Evolutionary conservation across 495 filamentous ascomycete genomes (phyloP).

Genomic region (Hypomontagnella submonticulosa): DNA sequence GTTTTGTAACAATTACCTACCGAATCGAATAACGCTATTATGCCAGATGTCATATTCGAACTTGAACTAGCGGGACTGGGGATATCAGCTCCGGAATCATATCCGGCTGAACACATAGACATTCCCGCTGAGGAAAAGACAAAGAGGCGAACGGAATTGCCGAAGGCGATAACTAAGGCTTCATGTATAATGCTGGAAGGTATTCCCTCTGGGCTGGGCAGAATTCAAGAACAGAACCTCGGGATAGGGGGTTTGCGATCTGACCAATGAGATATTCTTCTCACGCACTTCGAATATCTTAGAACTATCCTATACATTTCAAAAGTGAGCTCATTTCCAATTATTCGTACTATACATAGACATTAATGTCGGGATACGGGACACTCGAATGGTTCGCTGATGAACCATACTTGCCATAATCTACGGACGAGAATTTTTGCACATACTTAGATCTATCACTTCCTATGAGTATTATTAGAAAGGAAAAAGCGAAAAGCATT

Average conservation of each 20-base stretch:
- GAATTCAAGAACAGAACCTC: too few species aligned
- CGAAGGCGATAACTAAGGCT: slow-evolving; percentile 2
- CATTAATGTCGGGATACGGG: too few species aligned
- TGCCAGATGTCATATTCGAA: slow-evolving; percentile 1
- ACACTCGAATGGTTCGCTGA: neutral
- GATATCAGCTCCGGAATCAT: slow-evolving; percentile 1
- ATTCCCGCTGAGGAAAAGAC: neutral
- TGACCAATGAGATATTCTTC: too few species aligned
- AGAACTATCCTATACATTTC: too few species aligned
- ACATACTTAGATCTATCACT: too few species aligned
- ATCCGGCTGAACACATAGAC: slow-evolving; percentile 21
- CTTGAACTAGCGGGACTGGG: slow-evolving; percentile 4
- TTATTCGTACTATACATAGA: too few species aligned
- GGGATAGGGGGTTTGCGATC: too few species aligned
- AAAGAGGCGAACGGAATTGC: slow-evolving; percentile 14
- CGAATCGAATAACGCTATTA: too few species aligned
- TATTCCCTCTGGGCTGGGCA: too few species aligned
- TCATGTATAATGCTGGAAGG: neutral
- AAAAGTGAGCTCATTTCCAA: too few species aligned
- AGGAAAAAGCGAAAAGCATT: neutral
- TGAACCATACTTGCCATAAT: neutral
- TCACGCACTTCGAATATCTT: too few species aligned
- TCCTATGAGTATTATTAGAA: slow-evolving; percentile 9
- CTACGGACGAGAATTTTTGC: neutral
- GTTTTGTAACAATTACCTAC: too few species aligned